Conservation (phyloP, 1,139 yeast species). For the Saccharomyces hybrid region DNA sequence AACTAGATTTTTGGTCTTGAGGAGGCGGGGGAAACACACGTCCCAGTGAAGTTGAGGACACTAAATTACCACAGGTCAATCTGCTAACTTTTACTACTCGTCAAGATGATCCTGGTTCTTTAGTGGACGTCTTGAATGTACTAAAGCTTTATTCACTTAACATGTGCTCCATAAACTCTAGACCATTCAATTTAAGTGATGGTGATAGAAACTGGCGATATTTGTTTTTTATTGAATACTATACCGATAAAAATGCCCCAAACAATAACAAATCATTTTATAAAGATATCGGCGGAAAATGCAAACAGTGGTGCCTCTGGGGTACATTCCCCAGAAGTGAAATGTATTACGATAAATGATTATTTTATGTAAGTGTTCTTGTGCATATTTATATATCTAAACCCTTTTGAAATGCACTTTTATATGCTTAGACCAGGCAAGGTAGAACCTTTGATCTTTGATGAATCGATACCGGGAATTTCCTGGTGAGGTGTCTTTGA, state of each 20-base stretch:
- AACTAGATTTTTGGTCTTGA: slow-evolving; percentile 70
- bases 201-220: slow-evolving; percentile 56
- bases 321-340: slow-evolving; percentile 37
- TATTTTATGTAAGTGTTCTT: neutral
- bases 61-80: slow-evolving; percentile 35
- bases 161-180: slow-evolving; percentile 62
- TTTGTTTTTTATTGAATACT: slow-evolving; percentile 68
- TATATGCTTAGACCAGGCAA: slow-evolving; percentile 15
- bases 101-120: slow-evolving; percentile 66
- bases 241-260: slow-evolving; percentile 13
- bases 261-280: slow-evolving; percentile 17
- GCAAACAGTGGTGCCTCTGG: slow-evolving; percentile 33
- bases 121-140: slow-evolving; percentile 56
- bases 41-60: neutral
- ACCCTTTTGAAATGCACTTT: neutral
- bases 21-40: slow-evolving; percentile 16
- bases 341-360: slow-evolving; percentile 26
- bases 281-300: slow-evolving; percentile 24
- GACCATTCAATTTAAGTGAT: slow-evolving; percentile 37
- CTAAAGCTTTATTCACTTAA: slow-evolving; percentile 55
- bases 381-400: neutral
- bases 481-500: neutral
- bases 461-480: neutral
- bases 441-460: slow-evolving; percentile 8
- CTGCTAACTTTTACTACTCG: slow-evolving; percentile 60